Evolutionary conservation across 768 basidiomycete genomes (phyloP), one percentile per base, ranked within the genome.

Genomic region (Agrocybe pediades): DNA sequence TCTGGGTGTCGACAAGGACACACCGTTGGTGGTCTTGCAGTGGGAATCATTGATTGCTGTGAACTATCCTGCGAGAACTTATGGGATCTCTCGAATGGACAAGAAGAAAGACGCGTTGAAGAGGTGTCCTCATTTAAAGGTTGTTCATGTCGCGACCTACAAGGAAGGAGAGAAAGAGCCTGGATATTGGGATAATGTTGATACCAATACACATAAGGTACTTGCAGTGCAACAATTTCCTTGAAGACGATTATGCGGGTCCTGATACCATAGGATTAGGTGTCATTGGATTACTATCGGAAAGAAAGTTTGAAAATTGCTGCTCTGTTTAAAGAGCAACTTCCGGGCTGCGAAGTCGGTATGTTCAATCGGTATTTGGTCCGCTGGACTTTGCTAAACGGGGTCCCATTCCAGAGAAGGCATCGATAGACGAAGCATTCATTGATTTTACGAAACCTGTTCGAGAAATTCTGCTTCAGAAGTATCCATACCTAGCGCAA

Each of bases 401-500:
- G 8, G 15, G 40, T 9, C 27, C 29, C n/a, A 26, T 6, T 49
- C 20, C 52, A 95, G 96, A 99, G 71, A 97, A 95, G 67, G 97
- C 97, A 20, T 96, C 93, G 0, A 97, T 98, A 29, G 97, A 98
- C 63, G 97, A 99, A 65, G 94, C 92, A 0, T 99, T 95, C 69
- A 84, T 98, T 52, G 96, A 98, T 68, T 82, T 98, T 51, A 91
- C 94, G 2, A 78, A 78, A 8, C 87, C 88, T 27, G 85, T 93
- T n/a, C 85, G 91, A 30, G 82, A 87, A 52, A 73, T 81, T 41
- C 70, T 99, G 1, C 73, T 98, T 2, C 77, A 82, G 45, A 76
- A 84, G 39, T 92, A 88, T 63, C 91, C 95, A 0, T 77, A 92
- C 65, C 83, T 99, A 21, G 79, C 84, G 0, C 66, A 81, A 17